Evolutionary conservation across 768 basidiomycete genomes (phyloP).

Genomic region (Hydnum rufescens): DNA sequence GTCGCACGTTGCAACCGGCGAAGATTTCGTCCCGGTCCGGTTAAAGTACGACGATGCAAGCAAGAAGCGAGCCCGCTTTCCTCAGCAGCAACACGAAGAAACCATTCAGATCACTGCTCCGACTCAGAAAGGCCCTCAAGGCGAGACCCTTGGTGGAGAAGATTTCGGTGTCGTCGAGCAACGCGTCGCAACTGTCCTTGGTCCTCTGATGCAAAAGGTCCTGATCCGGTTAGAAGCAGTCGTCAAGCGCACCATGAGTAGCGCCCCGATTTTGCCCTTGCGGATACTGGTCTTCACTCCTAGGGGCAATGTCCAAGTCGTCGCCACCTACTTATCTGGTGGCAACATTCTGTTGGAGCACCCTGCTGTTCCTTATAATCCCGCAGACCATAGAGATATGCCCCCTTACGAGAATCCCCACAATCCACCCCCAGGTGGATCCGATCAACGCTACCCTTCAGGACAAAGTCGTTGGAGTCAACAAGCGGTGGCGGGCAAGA

Average conservation of each 20-base stretch:
- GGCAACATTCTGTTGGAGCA: conserved; percentile 59
- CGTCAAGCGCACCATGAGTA: conserved; percentile 28
- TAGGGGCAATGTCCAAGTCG: conserved; percentile 74
- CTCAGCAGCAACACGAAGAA: conserved; percentile 23
- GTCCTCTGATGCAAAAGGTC: conserved; percentile 70
- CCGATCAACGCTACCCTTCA: conserved; percentile 21
- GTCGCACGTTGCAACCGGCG: conserved; percentile 18
- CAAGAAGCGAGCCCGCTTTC: conserved; percentile 24
- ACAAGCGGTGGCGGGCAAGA: conserved; percentile 40
- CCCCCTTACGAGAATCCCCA: conserved; percentile 81
- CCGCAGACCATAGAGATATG: conserved; percentile 28
- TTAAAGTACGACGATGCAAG: conserved; percentile 48
- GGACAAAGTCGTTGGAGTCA: conserved; percentile 33
- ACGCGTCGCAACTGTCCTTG: conserved; percentile 57
- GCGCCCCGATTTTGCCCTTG: conserved; percentile 69
- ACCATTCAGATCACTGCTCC: conserved; percentile 66
- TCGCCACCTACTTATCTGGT: conserved; percentile 55
- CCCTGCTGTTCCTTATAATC: conserved; percentile 49
- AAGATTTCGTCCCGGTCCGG: conserved; percentile 49
- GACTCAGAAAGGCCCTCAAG: conserved; percentile 23
- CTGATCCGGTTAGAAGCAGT: conserved; percentile 64
- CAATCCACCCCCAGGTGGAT: conserved; percentile 55
- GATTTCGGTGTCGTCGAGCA: conserved; percentile 73
- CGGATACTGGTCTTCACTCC: conserved; percentile 84
- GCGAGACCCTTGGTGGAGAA: conserved; percentile 36